Conservation (phyloP, 352 stramenopile species). For the Phytophthora foliorum region DNA sequence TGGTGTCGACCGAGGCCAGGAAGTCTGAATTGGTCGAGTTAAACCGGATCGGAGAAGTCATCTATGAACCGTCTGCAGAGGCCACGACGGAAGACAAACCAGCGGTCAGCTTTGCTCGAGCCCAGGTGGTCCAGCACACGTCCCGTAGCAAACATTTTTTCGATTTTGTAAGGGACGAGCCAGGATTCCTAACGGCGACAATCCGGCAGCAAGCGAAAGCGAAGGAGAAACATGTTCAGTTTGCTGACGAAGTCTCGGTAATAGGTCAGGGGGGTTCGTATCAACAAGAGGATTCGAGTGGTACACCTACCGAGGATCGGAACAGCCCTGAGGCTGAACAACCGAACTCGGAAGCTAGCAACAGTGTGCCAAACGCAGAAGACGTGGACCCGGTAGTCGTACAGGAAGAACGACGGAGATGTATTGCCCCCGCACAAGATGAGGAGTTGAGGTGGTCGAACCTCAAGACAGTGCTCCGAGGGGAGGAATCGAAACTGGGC, state of each 20-base stretch:
- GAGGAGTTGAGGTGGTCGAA: conserved; percentile 17
- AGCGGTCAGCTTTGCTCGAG: background rate
- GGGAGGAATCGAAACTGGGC: background rate
- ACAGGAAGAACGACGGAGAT: conserved; percentile 9
- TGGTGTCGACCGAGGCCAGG: background rate
- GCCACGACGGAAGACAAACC: conserved; percentile 1
- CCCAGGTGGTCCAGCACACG: background rate
- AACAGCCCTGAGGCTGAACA: background rate
- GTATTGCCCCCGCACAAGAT: conserved; percentile 17
- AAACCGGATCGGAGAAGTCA: conserved; percentile 10
- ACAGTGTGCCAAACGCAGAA: background rate
- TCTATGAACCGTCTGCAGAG: background rate
- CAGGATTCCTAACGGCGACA: background rate
- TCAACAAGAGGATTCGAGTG: background rate
- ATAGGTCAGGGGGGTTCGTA: too few relatives aligned
- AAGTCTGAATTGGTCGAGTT: conserved; percentile 1
- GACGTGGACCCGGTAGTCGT: conserved; percentile 13
- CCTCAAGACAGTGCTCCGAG: conserved; percentile 9
- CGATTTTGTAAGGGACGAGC: background rate
- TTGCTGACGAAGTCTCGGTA: conserved; percentile 1
- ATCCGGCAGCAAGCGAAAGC: background rate
- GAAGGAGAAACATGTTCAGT: background rate
- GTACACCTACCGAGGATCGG: background rate
- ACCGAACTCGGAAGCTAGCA: background rate
- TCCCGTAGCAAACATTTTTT: background rate